These are phyloP conservation scores for Sonneratia alba DNA, from an alignment of 345 rosid genomes.

Conservation along the genomic window DNA sequence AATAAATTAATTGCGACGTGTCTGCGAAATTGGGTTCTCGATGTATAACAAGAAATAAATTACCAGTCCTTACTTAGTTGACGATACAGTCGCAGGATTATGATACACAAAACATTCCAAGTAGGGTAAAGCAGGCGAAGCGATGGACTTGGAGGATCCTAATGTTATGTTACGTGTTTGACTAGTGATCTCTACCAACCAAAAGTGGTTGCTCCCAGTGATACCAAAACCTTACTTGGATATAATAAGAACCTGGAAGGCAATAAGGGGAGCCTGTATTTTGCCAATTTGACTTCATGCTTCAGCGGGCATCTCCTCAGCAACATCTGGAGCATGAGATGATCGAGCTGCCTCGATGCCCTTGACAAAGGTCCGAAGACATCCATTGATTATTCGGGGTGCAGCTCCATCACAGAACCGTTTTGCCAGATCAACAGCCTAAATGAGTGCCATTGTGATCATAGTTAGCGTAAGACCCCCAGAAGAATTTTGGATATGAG, in stretches of 20 bases:
- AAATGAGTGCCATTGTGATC: conserved; percentile 7
- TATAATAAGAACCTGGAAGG: no score
- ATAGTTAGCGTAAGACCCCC: neutral
- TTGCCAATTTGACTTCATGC: neutral
- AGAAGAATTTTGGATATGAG: neutral
- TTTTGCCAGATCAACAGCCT: conserved; percentile 97
- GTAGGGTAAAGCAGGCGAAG: neutral
- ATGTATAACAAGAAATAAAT: neutral
- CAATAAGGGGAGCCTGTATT: neutral
- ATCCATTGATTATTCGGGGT: conserved; percentile 85
- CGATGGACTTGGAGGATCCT: neutral
- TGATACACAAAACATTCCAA: neutral
- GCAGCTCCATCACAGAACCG: conserved; percentile 95
- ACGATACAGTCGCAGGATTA: neutral
- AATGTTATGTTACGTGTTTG: neutral
- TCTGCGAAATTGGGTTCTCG: neutral
- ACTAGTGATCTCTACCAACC: neutral
- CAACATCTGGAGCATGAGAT: conserved; percentile 22
- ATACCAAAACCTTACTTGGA: no score
- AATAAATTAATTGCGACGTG: no score
- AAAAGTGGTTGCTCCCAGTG: neutral
- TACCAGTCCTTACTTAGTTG: neutral
- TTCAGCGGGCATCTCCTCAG: conserved; percentile 17
- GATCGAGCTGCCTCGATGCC: conserved; percentile 24
- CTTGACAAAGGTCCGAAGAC: conserved; percentile 78